A percentile compares a stretch with the other conserved stretches of the same genome.
These are phyloP conservation scores for Pichia sp. DNA, from an alignment of 1,139 yeast species.

Conservation along the genomic window DNA sequence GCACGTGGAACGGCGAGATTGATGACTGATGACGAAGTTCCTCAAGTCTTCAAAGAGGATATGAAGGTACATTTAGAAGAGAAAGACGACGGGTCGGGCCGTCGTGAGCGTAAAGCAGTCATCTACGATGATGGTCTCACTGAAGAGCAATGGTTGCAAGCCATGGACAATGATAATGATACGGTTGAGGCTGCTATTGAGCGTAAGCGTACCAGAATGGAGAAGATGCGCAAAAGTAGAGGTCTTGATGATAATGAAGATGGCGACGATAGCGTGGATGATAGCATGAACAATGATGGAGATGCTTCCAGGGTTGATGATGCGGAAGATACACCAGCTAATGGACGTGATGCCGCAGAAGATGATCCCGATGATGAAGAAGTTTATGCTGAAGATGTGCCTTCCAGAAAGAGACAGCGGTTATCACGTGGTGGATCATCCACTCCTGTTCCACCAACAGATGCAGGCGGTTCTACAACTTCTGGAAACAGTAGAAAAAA, in stretches of 20 bases:
- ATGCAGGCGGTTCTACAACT: background rate
- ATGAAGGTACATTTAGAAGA: conserved; percentile 50
- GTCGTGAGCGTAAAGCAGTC: conserved; percentile 56
- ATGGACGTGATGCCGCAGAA: conserved; percentile 1
- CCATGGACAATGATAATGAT: conserved; percentile 60
- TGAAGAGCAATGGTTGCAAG: conserved; percentile 76
- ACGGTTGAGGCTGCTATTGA: conserved; percentile 28
- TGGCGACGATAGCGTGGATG: conserved; percentile 1
- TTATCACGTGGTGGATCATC: conserved; percentile 15
- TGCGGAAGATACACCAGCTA: conserved; percentile 7
- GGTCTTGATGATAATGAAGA: conserved; percentile 6
- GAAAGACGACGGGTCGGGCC: conserved; percentile 46
- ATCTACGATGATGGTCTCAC: conserved; percentile 63
- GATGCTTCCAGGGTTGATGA: conserved; percentile 8
- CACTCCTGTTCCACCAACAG: conserved; percentile 3
- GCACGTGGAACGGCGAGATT: conserved; percentile 35
- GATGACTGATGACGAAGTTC: conserved; percentile 56
- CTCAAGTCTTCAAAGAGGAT: conserved; percentile 61
- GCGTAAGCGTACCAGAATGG: conserved; percentile 24
- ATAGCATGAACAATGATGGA: conserved; percentile 6
- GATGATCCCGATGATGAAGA: conserved; percentile 16
- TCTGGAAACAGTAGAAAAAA: conserved; percentile 9
- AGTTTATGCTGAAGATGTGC: conserved; percentile 19
- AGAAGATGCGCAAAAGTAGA: conserved; percentile 17
- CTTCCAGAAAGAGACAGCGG: conserved; percentile 18